A percentile compares a stretch with the other conserved stretches of the same genome.
Evolutionary conservation across 345 rosid genomes (phyloP).

Genomic region (Citrus sinensis): DVS_A1.0 CM039168.1:30207001-30207500

Average conservation of each 20-base stretch:
- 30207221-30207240: slow-evolving; percentile 41
- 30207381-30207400: slow-evolving; percentile 42
- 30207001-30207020: slow-evolving; percentile 53
- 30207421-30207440: background rate
- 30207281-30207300: slow-evolving; percentile 93
- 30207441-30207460: background rate
- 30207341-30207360: slow-evolving; percentile 78
- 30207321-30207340: slow-evolving; percentile 73
- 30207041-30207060: slow-evolving; percentile 64
- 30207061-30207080: slow-evolving; percentile 75
- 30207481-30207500: background rate
- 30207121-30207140: slow-evolving; percentile 68
- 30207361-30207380: slow-evolving; percentile 83
- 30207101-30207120: slow-evolving; percentile 65
- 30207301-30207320: slow-evolving; percentile 80
- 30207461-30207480: background rate
- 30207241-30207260: slow-evolving; percentile 87
- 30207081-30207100: slow-evolving; percentile 77
- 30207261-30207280: slow-evolving; percentile 86
- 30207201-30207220: slow-evolving; percentile 53
- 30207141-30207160: slow-evolving; percentile 68
- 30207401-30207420: background rate
- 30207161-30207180: slow-evolving; percentile 64
- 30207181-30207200: slow-evolving; percentile 51
- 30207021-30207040: slow-evolving; percentile 67